A percentile compares a stretch with the other conserved stretches of the same genome.
Conservation (phyloP, 176 grass and related monocot species). For the Aegilops bicornis region DNA sequence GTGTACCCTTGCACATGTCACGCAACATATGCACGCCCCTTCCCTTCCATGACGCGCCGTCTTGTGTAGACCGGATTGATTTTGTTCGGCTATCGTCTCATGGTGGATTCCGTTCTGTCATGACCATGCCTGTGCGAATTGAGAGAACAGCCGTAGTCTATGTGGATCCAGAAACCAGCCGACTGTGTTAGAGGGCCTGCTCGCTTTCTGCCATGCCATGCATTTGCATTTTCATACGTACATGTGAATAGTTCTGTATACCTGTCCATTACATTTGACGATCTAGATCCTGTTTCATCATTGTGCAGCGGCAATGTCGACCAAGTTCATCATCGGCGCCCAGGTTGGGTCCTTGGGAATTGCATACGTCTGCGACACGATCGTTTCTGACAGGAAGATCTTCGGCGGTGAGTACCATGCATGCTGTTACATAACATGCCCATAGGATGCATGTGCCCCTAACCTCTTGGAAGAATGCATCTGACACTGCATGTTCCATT, state of each 20-base stretch:
- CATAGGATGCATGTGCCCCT: background rate
- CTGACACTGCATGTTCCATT: background rate
- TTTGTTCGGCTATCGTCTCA: background rate
- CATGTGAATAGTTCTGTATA: background rate
- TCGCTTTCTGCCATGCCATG: background rate
- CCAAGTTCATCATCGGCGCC: slow-evolving; percentile 27
- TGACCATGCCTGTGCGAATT: background rate
- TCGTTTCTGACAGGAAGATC: slow-evolving; percentile 53
- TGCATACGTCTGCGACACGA: slow-evolving; percentile 43
- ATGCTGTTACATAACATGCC: background rate
- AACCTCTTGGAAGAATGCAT: background rate
- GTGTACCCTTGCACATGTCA: background rate
- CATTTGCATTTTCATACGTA: background rate
- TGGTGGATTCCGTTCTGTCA: background rate
- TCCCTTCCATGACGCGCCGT: background rate
- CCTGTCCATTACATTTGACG: background rate
- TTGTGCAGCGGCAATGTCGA: slow-evolving; percentile 42
- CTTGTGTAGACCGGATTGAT: too few relatives aligned
- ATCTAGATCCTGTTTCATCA: background rate
- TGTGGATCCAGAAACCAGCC: background rate
- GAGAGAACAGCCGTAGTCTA: too few relatives aligned
- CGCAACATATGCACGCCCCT: background rate
- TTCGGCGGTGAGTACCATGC: slow-evolving; percentile 53
- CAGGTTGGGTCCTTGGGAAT: slow-evolving; percentile 31
- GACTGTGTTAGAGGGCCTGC: background rate